Evolutionary conservation across 192 early-diverging fungal genomes (phyloP), one percentile per base, ranked within the genome.

Genomic region (Entomortierella parvispora): DNA sequence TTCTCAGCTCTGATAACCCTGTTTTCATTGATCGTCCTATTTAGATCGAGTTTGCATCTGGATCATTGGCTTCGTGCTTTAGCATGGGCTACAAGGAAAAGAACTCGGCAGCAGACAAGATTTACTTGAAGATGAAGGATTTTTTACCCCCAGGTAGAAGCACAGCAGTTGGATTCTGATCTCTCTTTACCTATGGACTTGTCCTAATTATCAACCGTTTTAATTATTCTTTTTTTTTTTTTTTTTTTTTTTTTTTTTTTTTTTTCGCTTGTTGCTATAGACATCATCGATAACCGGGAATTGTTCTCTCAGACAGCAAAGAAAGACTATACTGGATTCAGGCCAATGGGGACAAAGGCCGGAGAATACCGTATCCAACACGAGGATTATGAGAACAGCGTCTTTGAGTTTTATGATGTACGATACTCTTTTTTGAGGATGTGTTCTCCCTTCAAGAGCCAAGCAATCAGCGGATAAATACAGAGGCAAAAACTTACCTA

Each of bases 291-390:
- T 37, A 89, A 90, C 25, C 81, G 77, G 55, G 84, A 86, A 47
- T 75, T 81, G 70, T 98, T 97, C 84, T 61, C 86, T 4, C 53
- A 84, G 32, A 79, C 60, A 22, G 93, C 95, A 12, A 62, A 82
- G 18, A 52, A 58, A 11, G 94, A 94, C 54, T 87, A 88, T 17
- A 54, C 49, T 10, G 58, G 50, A 31, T 98, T 98, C 70, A 79
- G 65, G 48, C 97, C 97, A 2, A 71, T 88, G 43, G 97, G 97
- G 0, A 86, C 90, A 44, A 92, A 93, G 58, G 75, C 95, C 1
- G 76, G 84, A 56, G 92, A 93, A 62, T 98, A 96, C 60, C 20
- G 44, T 14, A 20, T 82, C 10, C 83, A 89, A 9, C 65, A 65
- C 10, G 76, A 65, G 22, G 80, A 78, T 29, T 57, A 53, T 2